These are phyloP conservation scores for Nidula microcarpa DNA, from an alignment of 768 basidiomycete species.

Conservation along the genomic window DNA sequence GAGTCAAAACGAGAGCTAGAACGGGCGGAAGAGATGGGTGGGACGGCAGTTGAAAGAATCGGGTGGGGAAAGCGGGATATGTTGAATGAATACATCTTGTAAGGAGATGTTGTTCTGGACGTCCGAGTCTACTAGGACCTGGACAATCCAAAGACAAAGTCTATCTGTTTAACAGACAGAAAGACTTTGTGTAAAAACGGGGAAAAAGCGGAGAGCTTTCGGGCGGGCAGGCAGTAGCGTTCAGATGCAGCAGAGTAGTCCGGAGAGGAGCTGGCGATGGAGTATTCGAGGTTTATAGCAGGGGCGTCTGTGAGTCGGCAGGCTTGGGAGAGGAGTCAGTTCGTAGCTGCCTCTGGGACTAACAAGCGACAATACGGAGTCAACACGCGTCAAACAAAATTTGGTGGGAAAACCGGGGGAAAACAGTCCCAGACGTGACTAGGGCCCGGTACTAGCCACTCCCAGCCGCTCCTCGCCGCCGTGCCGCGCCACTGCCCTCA, in stretches of 20 bases:
- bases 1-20: constrained; percentile 5
- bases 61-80: constrained; percentile 19
- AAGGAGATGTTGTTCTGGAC: constrained; percentile 23
- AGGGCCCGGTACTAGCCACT: not conserved
- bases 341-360: constrained; percentile 8
- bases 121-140: constrained; percentile 37
- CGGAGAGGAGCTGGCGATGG: constrained; percentile 8
- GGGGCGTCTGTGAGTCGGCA: not conserved
- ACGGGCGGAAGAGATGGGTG: constrained; percentile 3
- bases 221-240: not conserved
- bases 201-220: not conserved
- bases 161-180: constrained; percentile 28
- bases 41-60: constrained; percentile 9
- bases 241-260: constrained; percentile 5
- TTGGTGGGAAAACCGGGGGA: not conserved
- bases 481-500: too few relatives aligned
- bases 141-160: constrained; percentile 39
- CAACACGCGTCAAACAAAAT: not conserved
- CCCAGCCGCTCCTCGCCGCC: not conserved
- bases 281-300: not conserved
- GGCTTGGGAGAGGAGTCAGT: constrained; percentile 14
- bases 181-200: constrained; percentile 12
- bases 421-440: not conserved
- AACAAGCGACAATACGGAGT: constrained; percentile 12
- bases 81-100: constrained; percentile 35